Base-by-base conservation (phyloP, 805 yeast species). In the Ogataea trehaloabstinens region DNA sequence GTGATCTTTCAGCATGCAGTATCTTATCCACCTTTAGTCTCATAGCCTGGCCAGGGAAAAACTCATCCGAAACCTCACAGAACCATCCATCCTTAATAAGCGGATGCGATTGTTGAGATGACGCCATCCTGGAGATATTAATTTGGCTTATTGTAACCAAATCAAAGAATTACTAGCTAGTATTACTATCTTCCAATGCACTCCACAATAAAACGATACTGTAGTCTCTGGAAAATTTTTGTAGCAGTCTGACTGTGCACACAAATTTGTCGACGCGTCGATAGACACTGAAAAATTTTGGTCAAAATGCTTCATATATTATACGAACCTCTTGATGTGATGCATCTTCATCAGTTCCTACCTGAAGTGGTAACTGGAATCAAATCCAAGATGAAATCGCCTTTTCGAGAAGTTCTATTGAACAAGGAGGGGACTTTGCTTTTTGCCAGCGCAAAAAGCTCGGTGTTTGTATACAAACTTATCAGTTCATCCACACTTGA, bases 11-110 rank as follows among this genome's bases (percentile, higher is more conserved):
- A 37, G 79, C 79, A 55, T 83, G 78, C n/a, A 89, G 66, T 32
- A 87, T 70, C 51, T 74, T 57, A 32, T 76, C 73, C 21, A 88
- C 83, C 48, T 74, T 71, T 19, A 89, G 66, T 19, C 79, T 67
- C 58, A 90, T 78, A 4, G 89, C 84, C 64, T 89, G 97, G 24
- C 97, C 97, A 0, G 95, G 95, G 65, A 89, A 89, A 42, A 72
- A 65, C 34, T 78, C 78, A 35, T 79, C 85, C 25, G 78, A 76
- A 21, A 73, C 68, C 58, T 89, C 97, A 50, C 77, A 73, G 63
- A 89, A 89, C 97, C 97, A 89, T 6, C 85, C 85, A 52, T 79
- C 74, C 38, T 70, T 66, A 46, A 75, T 66, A 4, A 73, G 54
- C 13, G 78, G 78, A 62, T 74, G 79, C 24, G 76, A 58, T 40